Percentiles rank a stretch among this genome's conserved stretches.
These are phyloP conservation scores for Penicillium coprophilum DNA, from an alignment of 495 filamentous ascomycete species.

Conservation along the genomic window DNA sequence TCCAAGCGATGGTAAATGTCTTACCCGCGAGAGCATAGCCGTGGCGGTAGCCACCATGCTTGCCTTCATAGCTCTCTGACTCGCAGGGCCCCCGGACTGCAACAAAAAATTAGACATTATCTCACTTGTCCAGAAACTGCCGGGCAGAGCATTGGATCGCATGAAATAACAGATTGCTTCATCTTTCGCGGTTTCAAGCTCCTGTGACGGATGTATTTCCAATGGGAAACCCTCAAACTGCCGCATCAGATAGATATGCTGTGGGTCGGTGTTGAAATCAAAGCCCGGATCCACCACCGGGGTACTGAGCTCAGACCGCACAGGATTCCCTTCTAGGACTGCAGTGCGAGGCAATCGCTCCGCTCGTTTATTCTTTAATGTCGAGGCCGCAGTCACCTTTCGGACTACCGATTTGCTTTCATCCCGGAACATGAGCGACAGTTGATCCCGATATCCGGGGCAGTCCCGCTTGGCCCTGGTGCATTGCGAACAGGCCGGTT, in stretches of 20 bases:
- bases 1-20: conserved; percentile 34
- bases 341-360: conserved; percentile 18
- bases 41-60: conserved; percentile 52
- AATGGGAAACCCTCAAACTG: conserved; percentile 16
- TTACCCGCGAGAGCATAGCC: conserved; percentile 49
- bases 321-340: conserved; percentile 24
- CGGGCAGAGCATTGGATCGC: conserved; percentile 40
- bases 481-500: conserved; percentile 67
- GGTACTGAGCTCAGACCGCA: conserved; percentile 3
- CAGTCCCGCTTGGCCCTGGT: conserved; percentile 63
- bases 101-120: conserved; percentile 27
- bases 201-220: conserved; percentile 26
- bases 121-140: conserved; percentile 34
- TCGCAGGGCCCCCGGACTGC: conserved; percentile 18
- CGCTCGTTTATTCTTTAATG: conserved; percentile 9
- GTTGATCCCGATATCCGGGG: conserved; percentile 67
- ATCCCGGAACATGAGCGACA: conserved; percentile 71
- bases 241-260: conserved; percentile 7
- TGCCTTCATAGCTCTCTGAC: conserved; percentile 41
- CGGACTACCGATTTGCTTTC: conserved; percentile 66
- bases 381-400: conserved; percentile 52
- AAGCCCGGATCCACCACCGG: conserved; percentile 16
- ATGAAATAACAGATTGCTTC: conserved; percentile 48
- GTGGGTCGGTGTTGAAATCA: conserved; percentile 24
- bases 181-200: conserved; percentile 30